These are phyloP conservation scores for Wickerhamiella allomyrinae DNA, from an alignment of 805 yeast species.

Conservation along the genomic window DNA sequence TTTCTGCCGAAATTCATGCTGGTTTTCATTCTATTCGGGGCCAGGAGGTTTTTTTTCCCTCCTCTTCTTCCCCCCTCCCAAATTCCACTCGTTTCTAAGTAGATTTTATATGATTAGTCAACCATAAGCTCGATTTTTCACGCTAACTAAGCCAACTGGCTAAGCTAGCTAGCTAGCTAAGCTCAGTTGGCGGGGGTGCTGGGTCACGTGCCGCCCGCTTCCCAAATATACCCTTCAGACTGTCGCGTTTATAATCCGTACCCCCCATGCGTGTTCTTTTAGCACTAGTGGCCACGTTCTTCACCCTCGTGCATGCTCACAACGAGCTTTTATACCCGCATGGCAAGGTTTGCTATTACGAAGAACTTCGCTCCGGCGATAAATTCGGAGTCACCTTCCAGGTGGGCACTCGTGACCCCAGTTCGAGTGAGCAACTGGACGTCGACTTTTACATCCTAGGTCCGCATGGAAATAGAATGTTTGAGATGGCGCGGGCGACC, in stretches of 20 bases:
- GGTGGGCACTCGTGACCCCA: slow-evolving; percentile 70
- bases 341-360: slow-evolving; percentile 81
- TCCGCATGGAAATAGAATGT: slow-evolving; percentile 37
- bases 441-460: slow-evolving; percentile 48
- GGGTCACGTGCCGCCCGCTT: too few relatives aligned
- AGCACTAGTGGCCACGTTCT: slow-evolving; percentile 8
- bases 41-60: too few relatives aligned
- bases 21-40: too few relatives aligned
- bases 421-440: slow-evolving; percentile 24
- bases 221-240: background rate
- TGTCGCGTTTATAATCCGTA: background rate
- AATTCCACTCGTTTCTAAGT: too few relatives aligned
- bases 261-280: slow-evolving; percentile 3
- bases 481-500: slow-evolving; percentile 40
- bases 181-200: too few relatives aligned
- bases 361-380: slow-evolving; percentile 67
- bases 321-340: slow-evolving; percentile 70
- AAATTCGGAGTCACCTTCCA: slow-evolving; percentile 81
- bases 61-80: too few relatives aligned
- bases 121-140: too few relatives aligned
- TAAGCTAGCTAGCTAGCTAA: too few relatives aligned
- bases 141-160: too few relatives aligned
- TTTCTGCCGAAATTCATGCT: too few relatives aligned
- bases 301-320: slow-evolving; percentile 37
- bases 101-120: too few relatives aligned